Conservation (phyloP, 306 rosid species). For the Lotus japonicus region DNA sequence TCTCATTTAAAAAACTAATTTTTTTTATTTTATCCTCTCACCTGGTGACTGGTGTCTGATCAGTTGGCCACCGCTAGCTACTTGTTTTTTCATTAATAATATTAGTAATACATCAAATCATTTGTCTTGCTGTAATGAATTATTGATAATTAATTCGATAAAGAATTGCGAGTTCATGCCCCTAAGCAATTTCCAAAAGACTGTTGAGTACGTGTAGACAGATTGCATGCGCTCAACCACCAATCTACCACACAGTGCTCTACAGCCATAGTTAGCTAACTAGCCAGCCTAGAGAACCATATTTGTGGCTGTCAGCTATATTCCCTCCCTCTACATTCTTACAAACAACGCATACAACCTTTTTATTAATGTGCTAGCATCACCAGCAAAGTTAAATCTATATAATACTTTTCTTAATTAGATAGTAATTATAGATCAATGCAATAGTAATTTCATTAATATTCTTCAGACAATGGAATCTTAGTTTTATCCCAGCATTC, state of each 20-base stretch:
- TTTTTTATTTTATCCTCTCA: too few species aligned
- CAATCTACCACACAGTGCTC: conserved; percentile 18
- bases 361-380: conserved; percentile 5
- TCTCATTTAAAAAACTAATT: too few species aligned
- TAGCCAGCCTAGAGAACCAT: conserved; percentile 9
- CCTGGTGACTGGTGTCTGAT: too few species aligned
- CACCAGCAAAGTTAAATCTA: background rate
- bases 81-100: too few species aligned
- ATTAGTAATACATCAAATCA: too few species aligned
- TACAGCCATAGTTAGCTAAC: conserved; percentile 7
- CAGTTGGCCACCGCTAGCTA: too few species aligned
- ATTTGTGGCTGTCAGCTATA: background rate
- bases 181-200: conserved; percentile 8
- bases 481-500: background rate
- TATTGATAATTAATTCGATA: background rate
- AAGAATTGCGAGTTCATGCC: background rate
- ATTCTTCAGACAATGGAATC: too few species aligned
- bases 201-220: conserved; percentile 12
- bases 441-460: too few species aligned
- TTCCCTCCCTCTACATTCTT: background rate
- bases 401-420: background rate
- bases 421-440: too few species aligned
- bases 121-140: background rate
- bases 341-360: background rate
- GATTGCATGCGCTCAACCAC: conserved; percentile 28